Percentiles rank a stretch among this genome's conserved stretches.
phyloP scores from a whole-genome alignment of 371 early-diverging fungal species.

The Smittium culicis region DNA sequence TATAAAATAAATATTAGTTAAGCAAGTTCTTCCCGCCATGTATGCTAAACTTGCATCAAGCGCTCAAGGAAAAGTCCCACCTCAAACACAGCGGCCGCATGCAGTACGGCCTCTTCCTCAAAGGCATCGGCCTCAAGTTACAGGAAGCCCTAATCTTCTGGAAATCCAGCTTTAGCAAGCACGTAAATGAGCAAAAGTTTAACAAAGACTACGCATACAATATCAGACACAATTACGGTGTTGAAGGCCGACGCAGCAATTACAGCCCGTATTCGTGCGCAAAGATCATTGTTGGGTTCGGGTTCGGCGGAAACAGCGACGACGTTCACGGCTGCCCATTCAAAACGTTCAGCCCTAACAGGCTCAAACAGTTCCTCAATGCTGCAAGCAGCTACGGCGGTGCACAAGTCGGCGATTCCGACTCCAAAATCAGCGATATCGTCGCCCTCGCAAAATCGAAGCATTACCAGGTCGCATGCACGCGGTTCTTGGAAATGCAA shows the following conservation, averaged over 20 bases:
- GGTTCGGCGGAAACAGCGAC: conserved; percentile 51
- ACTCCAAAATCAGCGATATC: conserved; percentile 50
- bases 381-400: conserved; percentile 9
- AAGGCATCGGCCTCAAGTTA: conserved; percentile 80
- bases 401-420: background rate
- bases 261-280: conserved; percentile 85
- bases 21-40: conserved; percentile 75
- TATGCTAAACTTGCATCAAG: conserved; percentile 67
- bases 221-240: conserved; percentile 94
- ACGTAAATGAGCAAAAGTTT: conserved; percentile 76
- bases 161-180: conserved; percentile 55
- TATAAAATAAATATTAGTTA: conserved; percentile 10
- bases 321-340: conserved; percentile 97
- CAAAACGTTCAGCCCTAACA: conserved; percentile 53
- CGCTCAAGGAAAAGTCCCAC: conserved; percentile 60
- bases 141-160: conserved; percentile 89
- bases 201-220: conserved; percentile 91
- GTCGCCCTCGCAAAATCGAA: conserved; percentile 44
- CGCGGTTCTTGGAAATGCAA: conserved; percentile 64
- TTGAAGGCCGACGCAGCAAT: conserved; percentile 88
- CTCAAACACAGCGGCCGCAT: conserved; percentile 78
- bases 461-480: conserved; percentile 92
- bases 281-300: conserved; percentile 59
- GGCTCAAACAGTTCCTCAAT: conserved; percentile 41
- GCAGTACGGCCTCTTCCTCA: conserved; percentile 86